Percentiles rank a stretch among this genome's conserved stretches.
Conservation (phyloP, 805 yeast genomes). For the Ogataea nitratoaversa region DNA sequence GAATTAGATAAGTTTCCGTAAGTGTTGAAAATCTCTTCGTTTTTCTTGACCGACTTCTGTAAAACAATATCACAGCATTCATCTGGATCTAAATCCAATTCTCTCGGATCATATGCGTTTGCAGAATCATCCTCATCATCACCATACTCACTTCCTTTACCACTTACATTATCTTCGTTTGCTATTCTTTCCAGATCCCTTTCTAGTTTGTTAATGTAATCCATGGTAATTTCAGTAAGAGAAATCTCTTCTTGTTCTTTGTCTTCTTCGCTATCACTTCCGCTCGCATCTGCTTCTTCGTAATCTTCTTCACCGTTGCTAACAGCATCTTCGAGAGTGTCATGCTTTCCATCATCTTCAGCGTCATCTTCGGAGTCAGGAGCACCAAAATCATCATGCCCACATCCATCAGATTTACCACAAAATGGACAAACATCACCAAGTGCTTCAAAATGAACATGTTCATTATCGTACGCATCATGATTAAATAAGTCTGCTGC, state of each 20-base stretch:
- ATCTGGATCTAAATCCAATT: constrained; percentile 36
- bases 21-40: constrained; percentile 71
- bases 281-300: constrained; percentile 25
- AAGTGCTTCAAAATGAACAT: constrained; percentile 62
- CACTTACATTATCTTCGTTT: constrained; percentile 22
- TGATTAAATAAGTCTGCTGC: constrained; percentile 91
- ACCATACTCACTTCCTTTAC: constrained; percentile 19
- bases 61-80: constrained; percentile 72
- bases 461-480: constrained; percentile 44
- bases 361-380: constrained; percentile 29
- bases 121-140: constrained; percentile 21
- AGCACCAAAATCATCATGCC: constrained; percentile 27
- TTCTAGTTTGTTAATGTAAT: constrained; percentile 29
- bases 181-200: constrained; percentile 22
- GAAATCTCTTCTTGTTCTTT: constrained; percentile 20
- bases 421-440: constrained; percentile 34
- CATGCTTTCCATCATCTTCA: constrained; percentile 20
- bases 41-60: constrained; percentile 37
- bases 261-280: constrained; percentile 24
- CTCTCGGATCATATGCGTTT: constrained; percentile 23
- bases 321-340: constrained; percentile 19
- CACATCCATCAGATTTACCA: constrained; percentile 30
- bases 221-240: constrained; percentile 29
- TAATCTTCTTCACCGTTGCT: constrained; percentile 21
- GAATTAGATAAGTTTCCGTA: constrained; percentile 75